These are phyloP conservation scores for Fusarium algeriense DNA, from an alignment of 2,329 filamentous ascomycete species.

Conservation along the genomic window DNA sequence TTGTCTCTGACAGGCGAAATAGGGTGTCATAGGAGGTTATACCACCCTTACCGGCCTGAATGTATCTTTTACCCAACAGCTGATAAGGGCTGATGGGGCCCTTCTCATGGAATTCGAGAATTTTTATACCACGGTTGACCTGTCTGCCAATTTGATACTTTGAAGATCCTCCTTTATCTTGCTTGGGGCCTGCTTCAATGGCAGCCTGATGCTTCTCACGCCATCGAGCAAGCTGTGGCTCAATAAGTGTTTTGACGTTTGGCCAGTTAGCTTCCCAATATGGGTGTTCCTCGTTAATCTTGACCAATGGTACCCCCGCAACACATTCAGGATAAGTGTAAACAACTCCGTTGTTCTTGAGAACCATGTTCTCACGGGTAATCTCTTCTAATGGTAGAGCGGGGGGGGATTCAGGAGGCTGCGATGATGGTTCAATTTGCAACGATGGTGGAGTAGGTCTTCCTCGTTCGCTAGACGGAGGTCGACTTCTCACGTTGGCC, in stretches of 20 bases:
- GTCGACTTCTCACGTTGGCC: constrained; percentile 48
- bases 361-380: constrained; percentile 57
- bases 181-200: constrained; percentile 49
- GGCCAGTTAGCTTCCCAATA: constrained; percentile 70
- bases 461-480: constrained; percentile 46
- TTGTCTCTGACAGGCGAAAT: constrained; percentile 66
- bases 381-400: constrained; percentile 52
- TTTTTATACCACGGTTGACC: constrained; percentile 65
- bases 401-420: constrained; percentile 30
- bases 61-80: constrained; percentile 65
- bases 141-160: constrained; percentile 68
- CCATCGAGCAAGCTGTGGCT: constrained; percentile 61
- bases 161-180: constrained; percentile 54
- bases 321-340: constrained; percentile 66
- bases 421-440: constrained; percentile 47
- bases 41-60: constrained; percentile 55
- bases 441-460: constrained; percentile 47
- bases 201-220: constrained; percentile 59
- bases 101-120: constrained; percentile 64
- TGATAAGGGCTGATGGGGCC: constrained; percentile 69
- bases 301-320: constrained; percentile 64
- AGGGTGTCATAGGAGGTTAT: constrained; percentile 68
- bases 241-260: constrained; percentile 57
- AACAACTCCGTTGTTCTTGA: constrained; percentile 62
- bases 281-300: constrained; percentile 62